Base-by-base conservation (phyloP, 2,329 filamentous ascomycete genomes). In the Aplosporella prunicola region DNA sequence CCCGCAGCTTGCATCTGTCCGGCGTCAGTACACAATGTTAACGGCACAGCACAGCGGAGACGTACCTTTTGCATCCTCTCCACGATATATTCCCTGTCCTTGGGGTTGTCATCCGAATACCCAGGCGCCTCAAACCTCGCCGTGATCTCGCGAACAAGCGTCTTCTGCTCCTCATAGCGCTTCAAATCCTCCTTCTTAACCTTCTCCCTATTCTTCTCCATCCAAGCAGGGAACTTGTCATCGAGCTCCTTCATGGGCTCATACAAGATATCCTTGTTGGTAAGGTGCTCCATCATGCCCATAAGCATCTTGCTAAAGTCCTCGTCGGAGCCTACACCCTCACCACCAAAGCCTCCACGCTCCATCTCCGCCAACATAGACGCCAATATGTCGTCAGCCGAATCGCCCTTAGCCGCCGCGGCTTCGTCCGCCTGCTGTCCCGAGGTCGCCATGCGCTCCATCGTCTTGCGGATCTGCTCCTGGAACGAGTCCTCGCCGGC, bases 241-340 rank as follows among this genome's bases (percentile, higher is more conserved):
- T 93, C 68, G 32, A 98, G 68, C 63, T 98, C 91, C 67, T 94
- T 94, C 87, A 98, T 95, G 2, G 91, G 91, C 64, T 98, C 89
- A 57, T 96, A 96, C 34, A 98, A 64, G 45, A 98, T 95, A 49
- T 96, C 91, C 67, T 94, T 96, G 61, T 93, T 94, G 3, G 91
- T 96, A 45, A 98, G 72, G 61, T 98, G 88, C 64, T 96, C 86
- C 89, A 98, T 96, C 86, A 96, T 94, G 37, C 83, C 84, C 72
- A 93, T 77, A 42, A 98, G 74, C 78, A 96, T 86, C 64, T 93
- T 89, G 40, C 85, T 87, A 51, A 96, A 83, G 49, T 93, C 87
- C 50, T 91, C 87, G 40, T 95, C 86, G 42, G 67, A 64, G 22
- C 66, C 68, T 2, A 68, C 72, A 8, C 52, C 57, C 11, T 74